Base-by-base conservation (phyloP, 345 rosid species). In the Syzygium aromaticum region DNA sequence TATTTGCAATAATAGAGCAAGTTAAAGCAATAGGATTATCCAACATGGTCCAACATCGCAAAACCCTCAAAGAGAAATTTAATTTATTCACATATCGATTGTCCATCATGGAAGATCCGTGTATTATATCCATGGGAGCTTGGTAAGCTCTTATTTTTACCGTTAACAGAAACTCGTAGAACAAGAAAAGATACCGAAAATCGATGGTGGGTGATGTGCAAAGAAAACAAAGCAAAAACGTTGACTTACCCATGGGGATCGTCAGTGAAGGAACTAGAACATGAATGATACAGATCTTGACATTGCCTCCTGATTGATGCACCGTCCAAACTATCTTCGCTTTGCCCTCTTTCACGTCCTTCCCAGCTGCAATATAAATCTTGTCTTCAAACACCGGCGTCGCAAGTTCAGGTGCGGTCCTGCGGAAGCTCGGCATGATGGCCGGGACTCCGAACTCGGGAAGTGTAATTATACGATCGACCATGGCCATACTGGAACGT, bases 321-420 rank as follows among this genome's bases (percentile, higher is more conserved):
- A 93, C 86, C 23, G 98, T 95, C 96, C 97, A 96, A 3, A 89
- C 10, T 53, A 95, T 89, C 83, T 89, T 90, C 56, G 91, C 92
- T 87, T 91, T 93, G 91, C 90, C 88, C 87, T 93, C 93, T 19
- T 93, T 93, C 61, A 93, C 91, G 1, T 91, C 90, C 85, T 93
- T 95, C 33, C 94, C 95, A 8, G 94, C 94, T 6, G 99, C 98
- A 25, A 96, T 97, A 67, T 92, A 94, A 30, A 95, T 88, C 89
- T 90, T 93, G 86, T 95, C 98, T 51, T 96, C 96, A 40, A 92
- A 91, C 16, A 92, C 90, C 8, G 86, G 87, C 40, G 93, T 90
- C 88, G 91, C 89, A 17, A 93, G 84, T 59, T 87, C 93, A 51
- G 87, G 91, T 84, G 84, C 91, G 28, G 89, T 87, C 78, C 88